A percentile compares a stretch with the other conserved stretches of the same genome.
These are phyloP conservation scores for Hymenoscyphus occultus DNA, from an alignment of 2,329 filamentous ascomycete species.

Conservation along the genomic window DNA sequence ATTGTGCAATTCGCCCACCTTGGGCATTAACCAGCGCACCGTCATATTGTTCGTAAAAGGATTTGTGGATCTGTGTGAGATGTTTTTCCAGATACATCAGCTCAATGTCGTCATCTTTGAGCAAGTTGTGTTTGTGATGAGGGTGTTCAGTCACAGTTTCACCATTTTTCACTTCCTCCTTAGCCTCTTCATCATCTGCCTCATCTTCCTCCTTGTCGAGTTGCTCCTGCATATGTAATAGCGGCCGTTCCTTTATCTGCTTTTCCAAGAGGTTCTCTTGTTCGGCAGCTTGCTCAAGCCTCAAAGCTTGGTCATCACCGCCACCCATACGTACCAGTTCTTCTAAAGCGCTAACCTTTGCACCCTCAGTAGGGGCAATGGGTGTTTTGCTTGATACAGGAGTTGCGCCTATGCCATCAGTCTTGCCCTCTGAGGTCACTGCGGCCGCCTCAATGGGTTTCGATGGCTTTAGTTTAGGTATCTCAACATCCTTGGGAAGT, in stretches of 20 bases:
- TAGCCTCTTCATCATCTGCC: slow-evolving; percentile 39
- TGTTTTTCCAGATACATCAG: slow-evolving; percentile 73
- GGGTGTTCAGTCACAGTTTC: slow-evolving; percentile 33
- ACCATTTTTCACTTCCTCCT: slow-evolving; percentile 39
- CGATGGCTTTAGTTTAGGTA: slow-evolving; percentile 26
- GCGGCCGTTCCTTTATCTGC: slow-evolving; percentile 82
- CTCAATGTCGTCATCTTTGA: slow-evolving; percentile 86
- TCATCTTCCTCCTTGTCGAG: slow-evolving; percentile 81
- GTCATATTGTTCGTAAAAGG: slow-evolving; percentile 84
- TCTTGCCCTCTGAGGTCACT: not conserved
- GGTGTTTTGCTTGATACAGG: slow-evolving; percentile 2
- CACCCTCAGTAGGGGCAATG: slow-evolving; percentile 8
- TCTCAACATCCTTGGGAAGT: slow-evolving; percentile 36
- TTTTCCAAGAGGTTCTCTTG: slow-evolving; percentile 86
- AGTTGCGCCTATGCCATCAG: not conserved
- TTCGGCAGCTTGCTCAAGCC: slow-evolving; percentile 75
- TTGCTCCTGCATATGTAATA: slow-evolving; percentile 89
- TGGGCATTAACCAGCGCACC: slow-evolving; percentile 40
- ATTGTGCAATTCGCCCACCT: slow-evolving; percentile 41
- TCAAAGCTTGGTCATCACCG: slow-evolving; percentile 62
- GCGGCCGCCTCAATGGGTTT: slow-evolving; percentile 5
- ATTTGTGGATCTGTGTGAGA: slow-evolving; percentile 69
- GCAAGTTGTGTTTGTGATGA: slow-evolving; percentile 64
- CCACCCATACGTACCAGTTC: slow-evolving; percentile 74
- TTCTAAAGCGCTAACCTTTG: slow-evolving; percentile 53